Evolutionary conservation across 2,329 filamentous ascomycete genomes (phyloP).

Genomic region (Cordyceps tenuipes): DNA sequence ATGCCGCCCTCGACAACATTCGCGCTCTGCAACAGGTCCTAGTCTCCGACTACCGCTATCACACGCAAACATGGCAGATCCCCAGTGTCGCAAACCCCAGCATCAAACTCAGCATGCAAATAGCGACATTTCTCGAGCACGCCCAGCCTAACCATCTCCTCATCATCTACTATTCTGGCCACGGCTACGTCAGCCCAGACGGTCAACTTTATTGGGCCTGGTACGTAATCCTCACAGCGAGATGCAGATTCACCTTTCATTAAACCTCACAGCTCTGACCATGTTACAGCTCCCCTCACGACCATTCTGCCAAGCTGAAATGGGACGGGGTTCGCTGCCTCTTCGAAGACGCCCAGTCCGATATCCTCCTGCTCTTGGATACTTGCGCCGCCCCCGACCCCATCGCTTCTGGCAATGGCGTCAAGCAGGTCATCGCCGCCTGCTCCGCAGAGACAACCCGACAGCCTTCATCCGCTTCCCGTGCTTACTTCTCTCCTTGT

Average conservation of each 20-base stretch:
- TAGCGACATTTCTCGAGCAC: conserved; percentile 52
- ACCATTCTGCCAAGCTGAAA: conserved; percentile 52
- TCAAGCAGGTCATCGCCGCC: conserved; percentile 57
- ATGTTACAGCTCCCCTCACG: conserved; percentile 41
- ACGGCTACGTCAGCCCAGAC: conserved; percentile 50
- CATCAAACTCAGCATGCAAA: conserved; percentile 52
- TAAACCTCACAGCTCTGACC: conserved; percentile 26
- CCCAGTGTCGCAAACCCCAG: conserved; percentile 51
- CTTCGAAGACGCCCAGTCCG: conserved; percentile 54
- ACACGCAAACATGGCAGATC: conserved; percentile 53
- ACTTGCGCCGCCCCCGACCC: conserved; percentile 50
- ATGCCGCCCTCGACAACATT: conserved; percentile 44
- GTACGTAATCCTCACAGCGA: conserved; percentile 30
- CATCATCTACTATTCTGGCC: conserved; percentile 57
- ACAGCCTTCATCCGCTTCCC: conserved; percentile 26
- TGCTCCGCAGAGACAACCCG: conserved; percentile 35
- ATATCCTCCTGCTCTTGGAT: conserved; percentile 55
- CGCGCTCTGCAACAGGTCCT: conserved; percentile 48
- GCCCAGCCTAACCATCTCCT: conserved; percentile 50
- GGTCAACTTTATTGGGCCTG: conserved; percentile 59
- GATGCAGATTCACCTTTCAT: conserved; percentile 12
- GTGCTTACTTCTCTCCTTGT: conserved; percentile 50
- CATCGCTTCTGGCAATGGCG: conserved; percentile 42
- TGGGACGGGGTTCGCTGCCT: conserved; percentile 56
- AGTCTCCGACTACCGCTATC: conserved; percentile 51